Conservation (phyloP, 805 yeast species). For the Schwanniomyces occidentalis region DNA sequence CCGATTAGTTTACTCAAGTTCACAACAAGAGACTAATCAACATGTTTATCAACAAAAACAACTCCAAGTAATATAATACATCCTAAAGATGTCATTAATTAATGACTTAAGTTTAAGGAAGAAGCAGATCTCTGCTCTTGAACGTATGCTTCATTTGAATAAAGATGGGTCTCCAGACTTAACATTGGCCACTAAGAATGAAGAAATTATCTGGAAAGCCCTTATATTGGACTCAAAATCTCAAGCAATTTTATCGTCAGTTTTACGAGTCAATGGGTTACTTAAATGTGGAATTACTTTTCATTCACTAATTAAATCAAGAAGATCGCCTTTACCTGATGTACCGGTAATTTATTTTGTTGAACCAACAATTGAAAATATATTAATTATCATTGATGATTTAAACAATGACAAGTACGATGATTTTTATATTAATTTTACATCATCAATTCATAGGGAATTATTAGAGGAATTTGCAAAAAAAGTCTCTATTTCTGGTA, state of each 20-base stretch:
- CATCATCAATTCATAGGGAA: conserved; percentile 74
- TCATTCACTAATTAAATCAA: conserved; percentile 71
- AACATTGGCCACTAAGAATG: conserved; percentile 55
- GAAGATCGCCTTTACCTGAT: conserved; percentile 84
- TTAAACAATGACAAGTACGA: conserved; percentile 74
- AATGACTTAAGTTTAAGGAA: conserved; percentile 22
- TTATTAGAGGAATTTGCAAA: conserved; percentile 87
- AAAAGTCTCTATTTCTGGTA: conserved; percentile 70
- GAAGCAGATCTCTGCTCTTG: conserved; percentile 42
- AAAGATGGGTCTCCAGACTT: conserved; percentile 55
- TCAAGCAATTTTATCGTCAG: conserved; percentile 84
- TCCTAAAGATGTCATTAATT: conserved; percentile 10
- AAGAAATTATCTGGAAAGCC: conserved; percentile 87
- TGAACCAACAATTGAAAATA: conserved; percentile 79
- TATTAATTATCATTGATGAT: conserved; percentile 69
- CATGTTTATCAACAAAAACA: too few species aligned
- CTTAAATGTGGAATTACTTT: conserved; percentile 89
- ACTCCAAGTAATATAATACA: background rate
- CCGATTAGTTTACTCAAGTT: too few species aligned
- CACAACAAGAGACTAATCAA: too few species aligned
- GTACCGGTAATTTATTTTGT: conserved; percentile 94
- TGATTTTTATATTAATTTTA: conserved; percentile 79
- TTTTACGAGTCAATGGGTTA: conserved; percentile 88
- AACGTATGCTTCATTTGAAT: conserved; percentile 85
- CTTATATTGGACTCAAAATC: conserved; percentile 79